These are phyloP conservation scores for Haplosporangium gracile DNA, from an alignment of 192 early-diverging fungal genomes.

Conservation along the genomic window DNA sequence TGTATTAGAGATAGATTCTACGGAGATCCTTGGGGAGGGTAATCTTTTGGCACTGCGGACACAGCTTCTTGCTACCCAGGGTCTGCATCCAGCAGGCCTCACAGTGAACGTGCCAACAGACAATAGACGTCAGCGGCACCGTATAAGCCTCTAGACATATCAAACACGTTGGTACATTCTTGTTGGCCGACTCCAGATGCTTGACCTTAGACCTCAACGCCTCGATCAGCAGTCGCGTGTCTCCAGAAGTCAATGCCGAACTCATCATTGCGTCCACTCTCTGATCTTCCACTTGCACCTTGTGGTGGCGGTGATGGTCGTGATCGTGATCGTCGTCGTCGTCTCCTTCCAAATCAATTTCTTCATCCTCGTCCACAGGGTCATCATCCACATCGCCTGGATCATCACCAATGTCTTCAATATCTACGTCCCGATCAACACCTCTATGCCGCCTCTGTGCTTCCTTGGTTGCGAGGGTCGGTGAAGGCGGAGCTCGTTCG, in stretches of 20 bases:
- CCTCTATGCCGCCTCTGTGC: constrained; percentile 6
- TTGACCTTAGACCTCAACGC: constrained; percentile 79
- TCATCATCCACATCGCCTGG: constrained; percentile 33
- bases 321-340: constrained; percentile 19
- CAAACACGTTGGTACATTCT: constrained; percentile 73
- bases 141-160: constrained; percentile 85
- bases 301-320: background rate
- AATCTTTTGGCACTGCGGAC: constrained; percentile 92
- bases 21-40: constrained; percentile 86
- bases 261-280: constrained; percentile 19
- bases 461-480: constrained; percentile 11
- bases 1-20: constrained; percentile 79
- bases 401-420: constrained; percentile 26
- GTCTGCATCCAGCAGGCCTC: constrained; percentile 90
- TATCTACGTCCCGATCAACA: constrained; percentile 31
- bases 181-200: constrained; percentile 67
- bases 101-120: constrained; percentile 96
- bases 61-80: constrained; percentile 87
- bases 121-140: constrained; percentile 79
- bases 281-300: constrained; percentile 18
- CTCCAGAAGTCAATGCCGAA: constrained; percentile 35
- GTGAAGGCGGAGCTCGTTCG: constrained; percentile 14
- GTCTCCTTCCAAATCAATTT: constrained; percentile 49
- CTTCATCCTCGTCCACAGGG: constrained; percentile 34
- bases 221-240: constrained; percentile 82